Percentiles rank a stretch among this genome's conserved stretches.
Conservation (phyloP, 768 basidiomycete species). For the Asterophora lycoperdoides region DNA sequence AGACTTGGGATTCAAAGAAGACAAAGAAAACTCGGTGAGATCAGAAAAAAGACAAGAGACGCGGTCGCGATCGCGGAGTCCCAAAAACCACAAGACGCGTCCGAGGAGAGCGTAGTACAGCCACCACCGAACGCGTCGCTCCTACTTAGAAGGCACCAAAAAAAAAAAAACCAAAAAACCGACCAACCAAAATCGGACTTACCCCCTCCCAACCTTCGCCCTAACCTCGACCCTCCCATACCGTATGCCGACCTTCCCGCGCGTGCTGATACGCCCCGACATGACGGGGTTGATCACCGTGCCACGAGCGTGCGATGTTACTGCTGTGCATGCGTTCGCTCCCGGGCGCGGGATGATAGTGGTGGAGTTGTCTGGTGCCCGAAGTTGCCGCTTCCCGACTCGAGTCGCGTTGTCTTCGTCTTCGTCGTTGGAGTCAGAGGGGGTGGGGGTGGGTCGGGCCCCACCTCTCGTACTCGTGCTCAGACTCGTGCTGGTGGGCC, state of each 20-base stretch:
- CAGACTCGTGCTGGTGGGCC: neutral
- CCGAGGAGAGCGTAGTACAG: too few species aligned
- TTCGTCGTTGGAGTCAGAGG: too few species aligned
- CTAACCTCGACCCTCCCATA: constrained; percentile 60
- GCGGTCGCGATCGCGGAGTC: too few species aligned
- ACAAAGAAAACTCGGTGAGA: too few species aligned
- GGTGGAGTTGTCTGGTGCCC: neutral
- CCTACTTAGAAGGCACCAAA: too few species aligned
- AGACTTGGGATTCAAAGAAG: too few species aligned
- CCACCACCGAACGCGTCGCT: too few species aligned
- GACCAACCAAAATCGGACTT: constrained; percentile 35
- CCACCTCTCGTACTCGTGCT: too few species aligned
- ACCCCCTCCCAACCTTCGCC: constrained; percentile 58
- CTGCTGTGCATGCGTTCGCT: constrained; percentile 39
- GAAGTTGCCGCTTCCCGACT: neutral
- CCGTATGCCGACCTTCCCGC: constrained; percentile 50
- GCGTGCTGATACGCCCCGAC: constrained; percentile 70
- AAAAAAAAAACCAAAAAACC: too few species aligned
- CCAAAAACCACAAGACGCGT: too few species aligned
- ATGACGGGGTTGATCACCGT: constrained; percentile 71
- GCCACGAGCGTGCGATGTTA: constrained; percentile 25
- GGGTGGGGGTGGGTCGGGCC: neutral
- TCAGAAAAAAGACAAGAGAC: too few species aligned
- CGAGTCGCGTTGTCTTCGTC: neutral
- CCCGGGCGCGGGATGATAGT: constrained; percentile 4